Percentiles rank a stretch among this genome's conserved stretches.
These are phyloP conservation scores for Colletotrichum higginsianum DNA, from an alignment of 2,329 filamentous ascomycete species.

Conservation along the genomic window DNA sequence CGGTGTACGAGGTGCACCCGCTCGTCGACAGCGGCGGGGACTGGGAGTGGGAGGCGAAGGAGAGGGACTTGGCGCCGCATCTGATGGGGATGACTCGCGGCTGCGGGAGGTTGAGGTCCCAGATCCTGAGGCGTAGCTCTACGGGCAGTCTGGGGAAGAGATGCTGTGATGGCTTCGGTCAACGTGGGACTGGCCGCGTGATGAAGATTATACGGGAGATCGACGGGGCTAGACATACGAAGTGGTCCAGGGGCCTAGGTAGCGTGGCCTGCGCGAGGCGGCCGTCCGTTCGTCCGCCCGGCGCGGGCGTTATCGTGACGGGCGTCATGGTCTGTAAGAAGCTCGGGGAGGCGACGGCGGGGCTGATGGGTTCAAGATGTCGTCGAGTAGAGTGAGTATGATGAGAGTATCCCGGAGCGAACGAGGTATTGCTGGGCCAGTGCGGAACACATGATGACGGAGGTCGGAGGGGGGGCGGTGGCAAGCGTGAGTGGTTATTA, in stretches of 20 bases:
- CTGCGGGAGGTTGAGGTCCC: constrained; percentile 60
- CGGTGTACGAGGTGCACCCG: constrained; percentile 59
- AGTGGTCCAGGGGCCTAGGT: constrained; percentile 29
- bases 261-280: constrained; percentile 10
- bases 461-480: constrained; percentile 7
- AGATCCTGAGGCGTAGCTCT: constrained; percentile 64
- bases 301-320: constrained; percentile 7
- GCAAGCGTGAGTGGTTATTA: constrained; percentile 39
- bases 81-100: constrained; percentile 61
- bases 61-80: constrained; percentile 54
- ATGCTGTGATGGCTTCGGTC: constrained; percentile 50
- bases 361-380: constrained; percentile 8
- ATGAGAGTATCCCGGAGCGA: background rate
- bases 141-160: constrained; percentile 60
- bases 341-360: background rate
- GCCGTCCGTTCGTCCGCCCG: constrained; percentile 6
- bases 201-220: constrained; percentile 24
- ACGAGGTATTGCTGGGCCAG: constrained; percentile 16
- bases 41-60: constrained; percentile 36
- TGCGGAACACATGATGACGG: constrained; percentile 31
- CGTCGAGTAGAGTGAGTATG: background rate
- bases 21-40: constrained; percentile 42
- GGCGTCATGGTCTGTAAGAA: constrained; percentile 27
- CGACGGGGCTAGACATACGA: constrained; percentile 41
- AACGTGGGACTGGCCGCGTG: constrained; percentile 9